Percentiles rank a stretch among this genome's conserved stretches.
These are phyloP conservation scores for Scortechinia acanthostroma DNA, from an alignment of 2,329 filamentous ascomycete species.

Conservation along the genomic window DNA sequence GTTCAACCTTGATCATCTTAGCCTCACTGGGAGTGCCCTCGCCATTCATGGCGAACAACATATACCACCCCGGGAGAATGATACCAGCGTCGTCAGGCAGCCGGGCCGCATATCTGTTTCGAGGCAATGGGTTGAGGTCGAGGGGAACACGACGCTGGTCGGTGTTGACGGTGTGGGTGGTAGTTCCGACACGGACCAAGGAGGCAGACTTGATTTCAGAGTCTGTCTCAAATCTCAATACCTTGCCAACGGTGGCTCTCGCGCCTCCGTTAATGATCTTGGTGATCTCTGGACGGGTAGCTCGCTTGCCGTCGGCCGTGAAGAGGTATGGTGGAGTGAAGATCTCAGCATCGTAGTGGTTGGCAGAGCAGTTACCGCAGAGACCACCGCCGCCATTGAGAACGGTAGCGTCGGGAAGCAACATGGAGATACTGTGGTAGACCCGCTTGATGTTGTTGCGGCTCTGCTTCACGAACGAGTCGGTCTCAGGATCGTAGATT, in stretches of 20 bases:
- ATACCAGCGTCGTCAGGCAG: constrained; percentile 39
- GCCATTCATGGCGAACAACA: constrained; percentile 39
- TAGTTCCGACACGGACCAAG: constrained; percentile 36
- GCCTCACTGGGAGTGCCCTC: constrained; percentile 35
- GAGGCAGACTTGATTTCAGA: constrained; percentile 14
- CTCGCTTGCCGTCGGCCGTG: constrained; percentile 26
- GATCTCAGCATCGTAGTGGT: constrained; percentile 47
- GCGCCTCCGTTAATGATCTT: constrained; percentile 17
- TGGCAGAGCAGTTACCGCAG: constrained; percentile 33
- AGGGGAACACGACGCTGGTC: constrained; percentile 46
- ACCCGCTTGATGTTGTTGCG: constrained; percentile 29
- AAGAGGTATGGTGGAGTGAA: constrained; percentile 48
- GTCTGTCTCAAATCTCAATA: constrained; percentile 12
- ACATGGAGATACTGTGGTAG: constrained; percentile 39
- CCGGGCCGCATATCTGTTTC: constrained; percentile 24
- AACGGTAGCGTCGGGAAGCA: constrained; percentile 40
- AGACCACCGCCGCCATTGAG: constrained; percentile 42
- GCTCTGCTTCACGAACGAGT: constrained; percentile 26
- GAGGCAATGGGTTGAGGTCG: constrained; percentile 7
- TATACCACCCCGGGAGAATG: constrained; percentile 41
- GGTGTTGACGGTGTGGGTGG: constrained; percentile 47
- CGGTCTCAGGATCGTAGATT: constrained; percentile 31
- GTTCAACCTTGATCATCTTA: constrained; percentile 23
- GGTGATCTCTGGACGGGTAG: constrained; percentile 31
- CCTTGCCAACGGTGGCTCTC: constrained; percentile 18